phyloP scores from a whole-genome alignment of 805 yeast species.

The Saturnispora dispora region DNA sequence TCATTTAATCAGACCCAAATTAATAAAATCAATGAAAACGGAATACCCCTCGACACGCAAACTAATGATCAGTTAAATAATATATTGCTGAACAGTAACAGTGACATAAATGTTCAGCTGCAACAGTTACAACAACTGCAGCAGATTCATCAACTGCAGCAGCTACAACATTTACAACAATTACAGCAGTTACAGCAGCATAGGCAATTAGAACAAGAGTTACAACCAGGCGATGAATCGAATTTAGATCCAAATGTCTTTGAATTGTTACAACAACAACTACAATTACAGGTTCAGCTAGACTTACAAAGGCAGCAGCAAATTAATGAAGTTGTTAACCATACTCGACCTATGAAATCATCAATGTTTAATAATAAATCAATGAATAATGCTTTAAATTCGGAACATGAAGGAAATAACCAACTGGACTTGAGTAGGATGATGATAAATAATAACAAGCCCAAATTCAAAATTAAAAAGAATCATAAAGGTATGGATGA shows the following conservation, averaged over 20 bases:
- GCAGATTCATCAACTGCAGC: background rate
- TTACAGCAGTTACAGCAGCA: conserved; percentile 4
- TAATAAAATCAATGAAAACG: background rate
- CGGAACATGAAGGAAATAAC: background rate
- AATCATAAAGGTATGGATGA: background rate
- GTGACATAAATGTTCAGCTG: background rate
- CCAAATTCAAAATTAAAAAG: background rate
- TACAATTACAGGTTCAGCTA: conserved; percentile 6
- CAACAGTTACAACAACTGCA: background rate
- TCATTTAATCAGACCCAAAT: background rate
- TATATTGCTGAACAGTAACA: background rate
- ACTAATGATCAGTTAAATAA: background rate
- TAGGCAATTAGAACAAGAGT: conserved; percentile 7
- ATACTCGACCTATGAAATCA: background rate
- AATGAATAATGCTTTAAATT: background rate
- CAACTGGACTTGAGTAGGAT: background rate
- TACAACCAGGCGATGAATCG: conserved; percentile 3
- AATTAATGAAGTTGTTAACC: background rate
- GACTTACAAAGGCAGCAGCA: conserved; percentile 9
- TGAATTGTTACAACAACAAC: conserved; percentile 6
- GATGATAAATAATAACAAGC: background rate
- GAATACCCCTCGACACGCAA: background rate
- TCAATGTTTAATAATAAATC: background rate
- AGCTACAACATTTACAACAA: conserved; percentile 7
- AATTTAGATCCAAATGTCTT: background rate